Conservation (phyloP, 108 stramenopile species). For the Pseudonitzschia delicatissima region DNA sequence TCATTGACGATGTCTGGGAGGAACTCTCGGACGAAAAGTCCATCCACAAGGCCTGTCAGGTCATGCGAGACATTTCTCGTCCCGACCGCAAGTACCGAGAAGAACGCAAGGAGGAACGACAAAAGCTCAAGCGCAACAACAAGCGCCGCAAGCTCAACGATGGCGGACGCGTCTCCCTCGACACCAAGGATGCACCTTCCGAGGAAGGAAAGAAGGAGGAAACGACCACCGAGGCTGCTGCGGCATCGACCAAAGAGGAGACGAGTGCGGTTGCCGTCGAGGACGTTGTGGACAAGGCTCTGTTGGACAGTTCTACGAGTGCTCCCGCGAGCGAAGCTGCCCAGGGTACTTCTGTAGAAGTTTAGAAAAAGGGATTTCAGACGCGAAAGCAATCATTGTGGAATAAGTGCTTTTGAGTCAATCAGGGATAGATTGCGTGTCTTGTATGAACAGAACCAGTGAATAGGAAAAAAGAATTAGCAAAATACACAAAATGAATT, state of each 20-base stretch:
- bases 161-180: neutral
- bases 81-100: conserved; percentile 48
- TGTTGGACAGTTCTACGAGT: neutral
- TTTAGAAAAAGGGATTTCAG: too few relatives aligned
- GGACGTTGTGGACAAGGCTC: conserved; percentile 3
- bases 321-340: neutral
- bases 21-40: conserved; percentile 61
- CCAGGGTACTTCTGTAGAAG: too few relatives aligned
- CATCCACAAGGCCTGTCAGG: conserved; percentile 73
- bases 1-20: conserved; percentile 55
- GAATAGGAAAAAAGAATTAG: too few relatives aligned
- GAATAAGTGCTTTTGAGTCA: too few relatives aligned
- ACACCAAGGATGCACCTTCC: neutral
- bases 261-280: neutral
- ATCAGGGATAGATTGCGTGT: too few relatives aligned
- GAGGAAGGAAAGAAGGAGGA: neutral
- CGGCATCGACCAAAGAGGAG: neutral
- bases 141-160: neutral
- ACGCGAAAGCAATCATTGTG: too few relatives aligned
- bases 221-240: neutral
- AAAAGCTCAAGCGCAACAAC: neutral
- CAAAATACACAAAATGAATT: too few relatives aligned
- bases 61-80: conserved; percentile 67
- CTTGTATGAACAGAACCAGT: too few relatives aligned
- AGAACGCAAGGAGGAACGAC: conserved; percentile 21